These are phyloP conservation scores for Aspergillus funiculosus DNA, from an alignment of 495 filamentous ascomycete species.

Conservation along the genomic window DNA sequence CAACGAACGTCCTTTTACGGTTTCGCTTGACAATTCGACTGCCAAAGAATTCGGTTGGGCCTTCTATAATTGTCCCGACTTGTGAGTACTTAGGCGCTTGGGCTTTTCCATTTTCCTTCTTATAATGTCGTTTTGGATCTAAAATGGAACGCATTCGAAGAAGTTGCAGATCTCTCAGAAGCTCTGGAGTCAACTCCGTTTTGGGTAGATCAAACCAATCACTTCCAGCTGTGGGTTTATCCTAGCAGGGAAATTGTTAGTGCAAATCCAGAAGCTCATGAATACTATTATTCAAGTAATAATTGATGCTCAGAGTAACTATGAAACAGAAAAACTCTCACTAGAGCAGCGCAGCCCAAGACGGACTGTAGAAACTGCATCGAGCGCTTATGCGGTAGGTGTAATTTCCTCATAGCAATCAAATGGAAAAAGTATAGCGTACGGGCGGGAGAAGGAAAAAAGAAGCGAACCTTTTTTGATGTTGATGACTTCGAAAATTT, in stretches of 20 bases:
- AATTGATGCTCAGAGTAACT: slow-evolving; percentile 94
- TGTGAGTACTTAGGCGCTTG: slow-evolving; percentile 74
- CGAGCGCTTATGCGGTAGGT: slow-evolving; percentile 53
- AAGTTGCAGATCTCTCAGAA: slow-evolving; percentile 82
- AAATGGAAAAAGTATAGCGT: neutral
- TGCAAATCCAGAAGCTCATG: neutral
- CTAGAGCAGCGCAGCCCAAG: slow-evolving; percentile 65
- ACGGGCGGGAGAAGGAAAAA: slow-evolving; percentile 12
- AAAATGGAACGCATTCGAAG: slow-evolving; percentile 83
- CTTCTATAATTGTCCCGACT: slow-evolving; percentile 82
- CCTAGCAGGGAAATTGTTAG: slow-evolving; percentile 36
- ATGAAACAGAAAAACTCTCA: slow-evolving; percentile 78
- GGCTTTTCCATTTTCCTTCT: slow-evolving; percentile 66
- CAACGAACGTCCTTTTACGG: slow-evolving; percentile 83
- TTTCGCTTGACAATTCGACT: slow-evolving; percentile 77
- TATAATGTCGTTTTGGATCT: slow-evolving; percentile 87
- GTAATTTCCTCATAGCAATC: slow-evolving; percentile 62
- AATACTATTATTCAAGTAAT: neutral
- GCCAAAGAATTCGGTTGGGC: slow-evolving; percentile 81
- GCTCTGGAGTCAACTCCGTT: slow-evolving; percentile 74
- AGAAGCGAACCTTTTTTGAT: slow-evolving; percentile 40
- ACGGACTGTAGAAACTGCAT: slow-evolving; percentile 64
- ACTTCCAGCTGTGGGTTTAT: slow-evolving; percentile 55
- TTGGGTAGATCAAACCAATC: slow-evolving; percentile 81
- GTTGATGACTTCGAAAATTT: neutral